Conservation (phyloP, 2,329 filamentous ascomycete genomes). For the Emmonsia crescens region DNA sequence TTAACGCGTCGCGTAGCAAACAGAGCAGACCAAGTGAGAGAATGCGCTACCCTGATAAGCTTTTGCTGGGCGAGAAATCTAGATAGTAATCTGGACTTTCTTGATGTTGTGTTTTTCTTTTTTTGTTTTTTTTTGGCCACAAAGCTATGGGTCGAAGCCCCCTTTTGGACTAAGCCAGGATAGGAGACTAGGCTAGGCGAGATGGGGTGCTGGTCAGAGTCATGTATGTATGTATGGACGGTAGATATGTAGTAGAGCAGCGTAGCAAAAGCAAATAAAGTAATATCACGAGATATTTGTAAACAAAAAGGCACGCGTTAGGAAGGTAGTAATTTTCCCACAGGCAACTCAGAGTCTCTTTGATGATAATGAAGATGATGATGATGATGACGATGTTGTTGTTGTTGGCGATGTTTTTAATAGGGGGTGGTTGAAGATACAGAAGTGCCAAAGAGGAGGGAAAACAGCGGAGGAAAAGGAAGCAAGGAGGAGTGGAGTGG, state of each 20-base stretch:
- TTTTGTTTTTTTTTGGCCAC: background rate
- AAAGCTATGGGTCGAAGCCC: background rate
- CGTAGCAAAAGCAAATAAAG: background rate
- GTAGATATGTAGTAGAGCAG: background rate
- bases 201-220: background rate
- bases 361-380: background rate
- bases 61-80: background rate
- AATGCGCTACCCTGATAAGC: background rate
- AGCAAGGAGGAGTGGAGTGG: slow-evolving; percentile 30
- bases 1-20: background rate
- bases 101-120: background rate
- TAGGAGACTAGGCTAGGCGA: background rate
- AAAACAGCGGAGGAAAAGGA: slow-evolving; percentile 17
- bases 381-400: too few species aligned
- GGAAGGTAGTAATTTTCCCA: background rate
- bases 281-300: slow-evolving; percentile 2
- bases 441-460: background rate
- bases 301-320: background rate
- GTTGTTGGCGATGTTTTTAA: too few species aligned
- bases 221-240: background rate
- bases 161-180: background rate
- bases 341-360: too few species aligned
- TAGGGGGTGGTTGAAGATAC: background rate
- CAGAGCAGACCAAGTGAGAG: background rate
- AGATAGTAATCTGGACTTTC: background rate